phyloP scores from a whole-genome alignment of 371 early-diverging fungal species.

The Mucor irregularis region DNA sequence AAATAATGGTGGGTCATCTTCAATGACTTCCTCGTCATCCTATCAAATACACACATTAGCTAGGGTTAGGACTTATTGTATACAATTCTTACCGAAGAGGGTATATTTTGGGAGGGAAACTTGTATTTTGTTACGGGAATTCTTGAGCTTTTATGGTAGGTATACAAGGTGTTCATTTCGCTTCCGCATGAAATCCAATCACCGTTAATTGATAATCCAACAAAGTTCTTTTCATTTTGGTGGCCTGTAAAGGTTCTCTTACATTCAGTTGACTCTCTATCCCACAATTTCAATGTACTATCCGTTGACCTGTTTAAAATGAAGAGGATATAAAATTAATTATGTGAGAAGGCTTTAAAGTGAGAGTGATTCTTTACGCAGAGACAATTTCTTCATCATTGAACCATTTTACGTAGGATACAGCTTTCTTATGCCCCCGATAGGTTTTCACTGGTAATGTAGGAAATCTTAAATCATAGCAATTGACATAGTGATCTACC shows the following conservation, averaged over 20 bases:
- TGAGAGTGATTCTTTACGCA: too few species aligned
- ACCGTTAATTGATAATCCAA: slow-evolving; percentile 76
- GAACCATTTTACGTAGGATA: slow-evolving; percentile 89
- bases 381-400: slow-evolving; percentile 74
- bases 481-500: slow-evolving; percentile 83
- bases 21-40: slow-evolving; percentile 49
- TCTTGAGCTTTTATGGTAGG: slow-evolving; percentile 73
- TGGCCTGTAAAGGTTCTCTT: slow-evolving; percentile 80
- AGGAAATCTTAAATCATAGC: slow-evolving; percentile 82
- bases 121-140: slow-evolving; percentile 71
- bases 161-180: slow-evolving; percentile 85
- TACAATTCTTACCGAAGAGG: slow-evolving; percentile 28
- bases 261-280: slow-evolving; percentile 52
- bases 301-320: slow-evolving; percentile 73
- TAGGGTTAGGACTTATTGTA: background rate
- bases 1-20: slow-evolving; percentile 70
- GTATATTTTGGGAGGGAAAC: slow-evolving; percentile 73
- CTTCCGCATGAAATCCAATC: slow-evolving; percentile 92
- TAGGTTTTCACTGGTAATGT: slow-evolving; percentile 66
- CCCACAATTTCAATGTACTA: slow-evolving; percentile 87
- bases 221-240: slow-evolving; percentile 94
- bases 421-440: slow-evolving; percentile 87
- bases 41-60: background rate
- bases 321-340: background rate
- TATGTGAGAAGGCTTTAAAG: too few species aligned